phyloP scores from a whole-genome alignment of 257 asterid genomes.

The Thymus mandschuricus region DNA sequence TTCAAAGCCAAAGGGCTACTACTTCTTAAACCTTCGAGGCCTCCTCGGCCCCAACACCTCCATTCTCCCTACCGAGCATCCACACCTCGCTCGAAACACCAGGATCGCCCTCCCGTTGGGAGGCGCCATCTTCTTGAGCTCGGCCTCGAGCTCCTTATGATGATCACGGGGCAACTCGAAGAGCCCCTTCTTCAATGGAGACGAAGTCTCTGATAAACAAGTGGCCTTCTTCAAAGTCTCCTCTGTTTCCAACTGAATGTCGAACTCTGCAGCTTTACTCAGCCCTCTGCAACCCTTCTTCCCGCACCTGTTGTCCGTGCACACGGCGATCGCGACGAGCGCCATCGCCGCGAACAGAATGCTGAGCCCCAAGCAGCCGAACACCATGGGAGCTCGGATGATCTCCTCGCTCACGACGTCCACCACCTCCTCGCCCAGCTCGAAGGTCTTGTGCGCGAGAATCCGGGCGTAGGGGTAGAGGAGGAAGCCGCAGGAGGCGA shows the following conservation, averaged over 20 bases:
- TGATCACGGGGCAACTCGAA: slow-evolving; percentile 81
- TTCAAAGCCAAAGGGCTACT: slow-evolving; percentile 20
- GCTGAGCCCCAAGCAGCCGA: slow-evolving; percentile 79
- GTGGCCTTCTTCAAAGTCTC: slow-evolving; percentile 62
- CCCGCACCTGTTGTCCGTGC: slow-evolving; percentile 67
- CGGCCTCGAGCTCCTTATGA: slow-evolving; percentile 83
- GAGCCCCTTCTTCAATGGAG: slow-evolving; percentile 62
- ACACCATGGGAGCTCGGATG: slow-evolving; percentile 68
- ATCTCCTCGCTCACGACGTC: slow-evolving; percentile 69
- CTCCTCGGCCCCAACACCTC: slow-evolving; percentile 86
- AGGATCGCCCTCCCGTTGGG: slow-evolving; percentile 90
- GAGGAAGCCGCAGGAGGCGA: slow-evolving; percentile 67
- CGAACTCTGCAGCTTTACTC: slow-evolving; percentile 82
- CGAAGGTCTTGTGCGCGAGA: slow-evolving; percentile 42
- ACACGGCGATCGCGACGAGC: slow-evolving; percentile 55
- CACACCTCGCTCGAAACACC: slow-evolving; percentile 86
- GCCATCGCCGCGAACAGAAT: slow-evolving; percentile 62
- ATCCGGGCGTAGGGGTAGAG: slow-evolving; percentile 63
- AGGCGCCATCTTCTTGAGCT: slow-evolving; percentile 97
- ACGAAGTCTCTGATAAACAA: slow-evolving; percentile 24
- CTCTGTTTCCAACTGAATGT: slow-evolving; percentile 84
- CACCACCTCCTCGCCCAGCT: slow-evolving; percentile 51
- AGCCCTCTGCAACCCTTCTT: slow-evolving; percentile 81
- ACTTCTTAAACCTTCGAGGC: slow-evolving; percentile 77
- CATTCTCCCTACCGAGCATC: slow-evolving; percentile 88